Evolutionary conservation across 495 filamentous ascomycete species (phyloP), one percentile per base, ranked within the genome.

Genomic region (Penicillium nucicola): DNA sequence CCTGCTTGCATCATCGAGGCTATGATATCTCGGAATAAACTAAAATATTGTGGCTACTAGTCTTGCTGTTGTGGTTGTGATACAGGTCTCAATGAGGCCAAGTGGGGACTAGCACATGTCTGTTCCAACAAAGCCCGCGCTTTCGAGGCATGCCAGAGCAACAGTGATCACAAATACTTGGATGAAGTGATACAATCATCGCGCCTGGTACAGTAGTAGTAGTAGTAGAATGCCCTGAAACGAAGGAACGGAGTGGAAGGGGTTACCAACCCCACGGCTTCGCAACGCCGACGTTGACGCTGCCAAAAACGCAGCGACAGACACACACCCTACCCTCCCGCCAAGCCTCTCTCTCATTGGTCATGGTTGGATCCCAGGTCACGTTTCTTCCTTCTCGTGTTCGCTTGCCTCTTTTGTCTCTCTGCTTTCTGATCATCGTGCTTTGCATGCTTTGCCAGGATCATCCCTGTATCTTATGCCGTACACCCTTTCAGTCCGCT

Each of bases 191-290:
- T n/a, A n/a, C n/a, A n/a, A n/a, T n/a, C n/a, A n/a, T n/a, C n/a
- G n/a, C n/a, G n/a, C n/a, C n/a, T n/a, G n/a, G n/a, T n/a, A n/a
- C n/a, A n/a, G n/a, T n/a, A n/a, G n/a, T n/a, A n/a, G n/a, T n/a
- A n/a, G n/a, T n/a, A n/a, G n/a, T n/a, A n/a, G n/a, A n/a, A 23
- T 55, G 46, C 52, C 45, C 45, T 55, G 52, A 48, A 55, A 55
- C 52, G 45, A 34, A 55, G 52, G 45, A 55, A 55, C 34, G 41
- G 40, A 50, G 52, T 55, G 52, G 14, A 55, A 55, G 45, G 52
- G 40, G 34, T 55, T 50, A 55, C 45, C 19, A 48, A 53, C 44
- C 44, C 45, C 51, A 38, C 44, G 51, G 51, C 13, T 53, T 43
- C 44, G 18, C 52, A n/a, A 50, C 52, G 52, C 46, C 52, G 39